phyloP scores from a whole-genome alignment of 495 filamentous ascomycete genomes.

The Aspergillus campestris region DNA sequence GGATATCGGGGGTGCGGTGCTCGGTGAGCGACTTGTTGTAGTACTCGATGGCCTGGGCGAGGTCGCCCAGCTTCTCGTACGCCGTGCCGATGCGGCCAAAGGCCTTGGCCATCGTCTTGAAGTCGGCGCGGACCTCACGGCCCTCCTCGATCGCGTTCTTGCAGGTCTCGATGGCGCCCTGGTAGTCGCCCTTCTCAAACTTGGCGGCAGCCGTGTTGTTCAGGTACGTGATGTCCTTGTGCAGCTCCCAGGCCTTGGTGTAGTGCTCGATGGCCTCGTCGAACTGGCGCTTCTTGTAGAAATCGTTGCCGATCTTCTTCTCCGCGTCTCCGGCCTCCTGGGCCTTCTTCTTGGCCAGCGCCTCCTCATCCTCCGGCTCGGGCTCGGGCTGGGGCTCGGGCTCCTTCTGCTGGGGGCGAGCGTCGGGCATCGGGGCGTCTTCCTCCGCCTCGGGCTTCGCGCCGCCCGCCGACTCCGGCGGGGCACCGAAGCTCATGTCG shows the following conservation, averaged over 20 bases:
- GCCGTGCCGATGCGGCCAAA: slow-evolving; percentile 85
- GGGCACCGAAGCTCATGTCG: slow-evolving; percentile 76
- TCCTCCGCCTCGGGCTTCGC: slow-evolving; percentile 52
- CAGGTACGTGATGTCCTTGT: slow-evolving; percentile 95
- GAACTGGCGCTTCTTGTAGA: slow-evolving; percentile 96
- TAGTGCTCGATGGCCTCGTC: slow-evolving; percentile 95
- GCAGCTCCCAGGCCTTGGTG: slow-evolving; percentile 83
- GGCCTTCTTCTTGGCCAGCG: slow-evolving; percentile 71
- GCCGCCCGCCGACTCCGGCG: slow-evolving; percentile 39
- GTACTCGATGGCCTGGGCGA: slow-evolving; percentile 73
- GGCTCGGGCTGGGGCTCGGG: slow-evolving; percentile 55
- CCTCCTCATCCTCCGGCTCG: slow-evolving; percentile 70
- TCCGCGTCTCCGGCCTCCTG: slow-evolving; percentile 90
- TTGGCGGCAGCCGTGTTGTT: slow-evolving; percentile 93
- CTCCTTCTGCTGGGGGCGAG: slow-evolving; percentile 46
- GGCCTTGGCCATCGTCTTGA: slow-evolving; percentile 95
- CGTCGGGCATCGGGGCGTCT: slow-evolving; percentile 74
- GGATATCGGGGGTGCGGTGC: slow-evolving; percentile 90
- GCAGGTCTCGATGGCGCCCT: slow-evolving; percentile 78
- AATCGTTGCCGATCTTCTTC: slow-evolving; percentile 88
- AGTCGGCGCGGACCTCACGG: slow-evolving; percentile 77
- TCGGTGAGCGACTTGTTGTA: slow-evolving; percentile 92
- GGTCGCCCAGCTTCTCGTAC: slow-evolving; percentile 82
- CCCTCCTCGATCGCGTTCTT: slow-evolving; percentile 85
- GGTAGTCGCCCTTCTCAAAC: slow-evolving; percentile 91